Base-by-base conservation (phyloP, 768 basidiomycete genomes). In the Tephrocybe sp. region DNA sequence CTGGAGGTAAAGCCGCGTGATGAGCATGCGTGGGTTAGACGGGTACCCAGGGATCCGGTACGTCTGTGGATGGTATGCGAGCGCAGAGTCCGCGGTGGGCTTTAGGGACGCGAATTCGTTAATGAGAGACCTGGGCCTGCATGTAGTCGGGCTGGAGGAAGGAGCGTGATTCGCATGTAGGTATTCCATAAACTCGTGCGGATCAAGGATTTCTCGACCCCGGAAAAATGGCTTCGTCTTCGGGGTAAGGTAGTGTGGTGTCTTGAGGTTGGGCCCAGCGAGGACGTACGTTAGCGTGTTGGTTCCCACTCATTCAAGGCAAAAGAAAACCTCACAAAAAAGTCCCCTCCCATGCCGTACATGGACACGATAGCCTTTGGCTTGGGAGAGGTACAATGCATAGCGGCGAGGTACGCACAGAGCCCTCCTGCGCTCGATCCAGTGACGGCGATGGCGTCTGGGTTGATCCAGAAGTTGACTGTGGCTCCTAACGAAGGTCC, bases 311-410 rank as follows among this genome's bases (percentile, higher is more conserved):
- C 31, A 31, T 4, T 22, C 10, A 47, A 14, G 39, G 48, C 8
- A 17, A 26, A 13, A 22, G 9, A 39, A 16, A 41, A 16, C n/a
- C 72, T 41, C 40, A 76, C 77, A 32, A 85, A 60, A 50, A 82
- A 72, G 49, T 85, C 65, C 0, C 84, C 85, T n/a, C 83, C 83
- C 73, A 81, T 75, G 0, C 78, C 83, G 63, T 85, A 87, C 57
- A 87, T 54, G 0, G 78, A 80, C 0, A 86, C 55, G 2, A 85
- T 49, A 0, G 76, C 83, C 50, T 69, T 77, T 0, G 83, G 83
- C 48, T 72, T 78, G 0, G 83, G 84, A 0, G 58, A 52, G 13
- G 34, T 45, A 5, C 73, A 78, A 58, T 85, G 75, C 32, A 76
- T 67, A 9, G 77, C 82, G 14, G 82, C 79, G 10, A 86, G 71